Evolutionary conservation across 164 flowering plant species (phyloP).

Genomic region (Liquidambar formosana): DNA sequence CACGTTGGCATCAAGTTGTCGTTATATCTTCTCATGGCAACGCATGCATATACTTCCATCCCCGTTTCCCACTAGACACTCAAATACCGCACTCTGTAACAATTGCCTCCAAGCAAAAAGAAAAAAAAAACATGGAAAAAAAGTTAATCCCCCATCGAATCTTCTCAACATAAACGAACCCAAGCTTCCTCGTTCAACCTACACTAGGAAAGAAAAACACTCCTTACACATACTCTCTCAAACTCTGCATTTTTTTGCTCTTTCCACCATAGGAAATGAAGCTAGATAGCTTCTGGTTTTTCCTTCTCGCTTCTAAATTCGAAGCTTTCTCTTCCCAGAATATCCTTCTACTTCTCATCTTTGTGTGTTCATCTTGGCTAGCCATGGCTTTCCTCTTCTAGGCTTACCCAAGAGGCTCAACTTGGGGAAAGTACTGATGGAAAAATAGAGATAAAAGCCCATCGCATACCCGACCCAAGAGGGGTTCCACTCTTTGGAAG

Average conservation of each 20-base stretch:
- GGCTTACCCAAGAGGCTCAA: conserved; percentile 57
- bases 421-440: conserved; percentile 53
- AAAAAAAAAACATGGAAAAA: too few species aligned
- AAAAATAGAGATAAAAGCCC: background rate
- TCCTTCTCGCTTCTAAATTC: conserved; percentile 42
- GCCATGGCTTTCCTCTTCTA: conserved; percentile 31
- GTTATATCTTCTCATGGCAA: too few species aligned
- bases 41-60: too few species aligned
- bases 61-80: too few species aligned
- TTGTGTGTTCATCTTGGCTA: conserved; percentile 21
- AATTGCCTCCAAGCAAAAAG: too few species aligned
- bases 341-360: conserved; percentile 4
- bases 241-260: background rate
- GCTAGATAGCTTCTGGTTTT: conserved; percentile 34
- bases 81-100: too few species aligned
- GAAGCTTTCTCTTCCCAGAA: conserved; percentile 17
- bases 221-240: too few species aligned
- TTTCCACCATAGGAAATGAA: conserved; percentile 29
- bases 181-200: conserved; percentile 5
- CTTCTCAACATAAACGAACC: conserved; percentile 7
- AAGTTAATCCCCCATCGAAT: too few species aligned
- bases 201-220: conserved; percentile 17
- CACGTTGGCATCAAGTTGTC: too few species aligned
- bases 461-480: conserved; percentile 51
- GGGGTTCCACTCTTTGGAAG: conserved; percentile 36